phyloP scores from a whole-genome alignment of 768 basidiomycete genomes.

The Suillus ampliporus region DNA sequence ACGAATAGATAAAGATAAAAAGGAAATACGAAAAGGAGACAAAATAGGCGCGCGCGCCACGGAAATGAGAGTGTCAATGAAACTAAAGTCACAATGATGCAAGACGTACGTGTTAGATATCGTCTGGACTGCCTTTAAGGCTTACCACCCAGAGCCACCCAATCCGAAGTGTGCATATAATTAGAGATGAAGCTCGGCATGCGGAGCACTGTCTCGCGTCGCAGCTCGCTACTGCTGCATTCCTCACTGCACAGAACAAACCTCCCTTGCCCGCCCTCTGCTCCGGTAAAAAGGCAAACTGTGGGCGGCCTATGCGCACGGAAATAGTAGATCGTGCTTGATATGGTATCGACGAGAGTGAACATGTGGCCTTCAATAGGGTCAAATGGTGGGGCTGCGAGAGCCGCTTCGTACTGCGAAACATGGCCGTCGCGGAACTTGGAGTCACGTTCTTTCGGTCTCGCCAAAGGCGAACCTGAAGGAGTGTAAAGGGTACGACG shows the following conservation, averaged over 20 bases:
- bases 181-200: slow-evolving; percentile 27
- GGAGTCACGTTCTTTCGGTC: neutral
- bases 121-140: too few relatives aligned
- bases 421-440: slow-evolving; percentile 25
- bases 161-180: slow-evolving; percentile 28
- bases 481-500: slow-evolving; percentile 22
- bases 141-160: slow-evolving; percentile 21
- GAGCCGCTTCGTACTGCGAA: slow-evolving; percentile 14
- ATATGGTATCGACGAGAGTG: slow-evolving; percentile 29
- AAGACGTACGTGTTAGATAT: too few relatives aligned
- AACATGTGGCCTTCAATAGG: slow-evolving; percentile 17
- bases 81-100: neutral
- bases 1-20: neutral
- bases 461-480: slow-evolving; percentile 20
- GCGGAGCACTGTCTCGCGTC: slow-evolving; percentile 31
- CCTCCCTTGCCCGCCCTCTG: slow-evolving; percentile 26
- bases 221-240: slow-evolving; percentile 26
- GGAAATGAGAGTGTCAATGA: neutral
- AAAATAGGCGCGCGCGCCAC: neutral
- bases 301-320: slow-evolving; percentile 26
- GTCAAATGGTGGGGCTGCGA: neutral
- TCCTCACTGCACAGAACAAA: slow-evolving; percentile 28
- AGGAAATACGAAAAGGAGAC: neutral
- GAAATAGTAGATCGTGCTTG: slow-evolving; percentile 31
- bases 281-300: slow-evolving; percentile 28